phyloP scores from a whole-genome alignment of 768 basidiomycete genomes.

The Austroboletus eburneus region DNA sequence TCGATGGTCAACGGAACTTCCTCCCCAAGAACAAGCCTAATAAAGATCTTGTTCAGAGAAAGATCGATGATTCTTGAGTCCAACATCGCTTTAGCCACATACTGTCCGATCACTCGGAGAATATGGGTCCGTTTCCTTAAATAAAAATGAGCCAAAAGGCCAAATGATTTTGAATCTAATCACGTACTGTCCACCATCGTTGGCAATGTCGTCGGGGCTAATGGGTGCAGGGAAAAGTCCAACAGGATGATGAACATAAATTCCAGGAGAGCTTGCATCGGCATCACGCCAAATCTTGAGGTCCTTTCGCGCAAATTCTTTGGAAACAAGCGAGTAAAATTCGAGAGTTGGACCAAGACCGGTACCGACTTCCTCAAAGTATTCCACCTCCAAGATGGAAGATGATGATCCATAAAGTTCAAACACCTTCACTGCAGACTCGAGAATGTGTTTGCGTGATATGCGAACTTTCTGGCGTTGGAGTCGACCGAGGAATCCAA shows the following conservation, averaged over 20 bases:
- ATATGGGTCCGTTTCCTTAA: conserved; percentile 81
- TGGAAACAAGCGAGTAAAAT: conserved; percentile 96
- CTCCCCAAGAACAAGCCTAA: conserved; percentile 85
- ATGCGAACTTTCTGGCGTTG: conserved; percentile 97
- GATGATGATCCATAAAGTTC: conserved; percentile 94
- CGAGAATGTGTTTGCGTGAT: conserved; percentile 89
- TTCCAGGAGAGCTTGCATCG: conserved; percentile 54
- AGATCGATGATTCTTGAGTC: conserved; percentile 98
- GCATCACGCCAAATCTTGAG: conserved; percentile 91
- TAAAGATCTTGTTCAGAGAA: conserved; percentile 91
- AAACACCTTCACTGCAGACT: conserved; percentile 94
- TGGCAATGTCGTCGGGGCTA: conserved; percentile 59
- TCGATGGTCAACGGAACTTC: conserved; percentile 79
- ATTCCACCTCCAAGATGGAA: conserved; percentile 94
- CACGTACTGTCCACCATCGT: conserved; percentile 72
- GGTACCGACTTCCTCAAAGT: conserved; percentile 98
- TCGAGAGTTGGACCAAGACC: conserved; percentile 96
- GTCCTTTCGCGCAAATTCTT: conserved; percentile 87
- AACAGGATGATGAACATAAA: conserved; percentile 77
- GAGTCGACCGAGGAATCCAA: conserved; percentile 87
- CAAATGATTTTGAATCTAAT: not conserved
- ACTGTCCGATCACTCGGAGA: conserved; percentile 89
- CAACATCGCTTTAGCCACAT: conserved; percentile 93
- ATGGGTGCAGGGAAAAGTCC: conserved; percentile 91
- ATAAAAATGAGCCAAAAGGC: conserved; percentile 2